Conservation (phyloP, 352 stramenopile genomes). For the Phytophthora idaei region DNA sequence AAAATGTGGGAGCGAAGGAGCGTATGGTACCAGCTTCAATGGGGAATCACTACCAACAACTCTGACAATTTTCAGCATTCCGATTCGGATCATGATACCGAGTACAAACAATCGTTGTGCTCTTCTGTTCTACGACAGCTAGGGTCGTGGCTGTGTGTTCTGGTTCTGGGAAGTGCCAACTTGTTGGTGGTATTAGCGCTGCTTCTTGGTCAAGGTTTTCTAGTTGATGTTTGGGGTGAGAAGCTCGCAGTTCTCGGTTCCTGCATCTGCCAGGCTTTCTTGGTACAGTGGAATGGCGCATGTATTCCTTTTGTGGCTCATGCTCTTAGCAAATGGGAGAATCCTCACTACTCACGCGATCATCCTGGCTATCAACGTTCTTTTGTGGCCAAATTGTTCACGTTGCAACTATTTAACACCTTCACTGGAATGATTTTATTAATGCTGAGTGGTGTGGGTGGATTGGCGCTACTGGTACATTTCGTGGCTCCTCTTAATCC, state of each 20-base stretch:
- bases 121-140: slow-evolving; percentile 22
- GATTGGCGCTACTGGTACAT: slow-evolving; percentile 13
- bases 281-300: slow-evolving; percentile 39
- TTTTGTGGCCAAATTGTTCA: slow-evolving; percentile 52
- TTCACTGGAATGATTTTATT: slow-evolving; percentile 46
- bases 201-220: slow-evolving; percentile 37
- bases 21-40: slow-evolving; percentile 66
- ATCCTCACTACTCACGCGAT: slow-evolving; percentile 22
- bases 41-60: slow-evolving; percentile 43
- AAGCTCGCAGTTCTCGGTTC: slow-evolving; percentile 38
- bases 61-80: not conserved
- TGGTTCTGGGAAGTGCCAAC: slow-evolving; percentile 27
- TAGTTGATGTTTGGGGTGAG: slow-evolving; percentile 27
- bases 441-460: slow-evolving; percentile 28
- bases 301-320: slow-evolving; percentile 32
- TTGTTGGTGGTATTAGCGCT: slow-evolving; percentile 34
- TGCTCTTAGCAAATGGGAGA: slow-evolving; percentile 43
- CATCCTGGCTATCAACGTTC: slow-evolving; percentile 31
- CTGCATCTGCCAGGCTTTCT: slow-evolving; percentile 28
- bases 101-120: slow-evolving; percentile 9
- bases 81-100: not conserved
- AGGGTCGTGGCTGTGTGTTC: slow-evolving; percentile 22
- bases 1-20: slow-evolving; percentile 68
- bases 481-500: slow-evolving; percentile 20
- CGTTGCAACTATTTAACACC: slow-evolving; percentile 44